A percentile compares a stretch with the other conserved stretches of the same genome.
Conservation (phyloP, 257 asterid species). For the Ilex aquifolium region DNA sequence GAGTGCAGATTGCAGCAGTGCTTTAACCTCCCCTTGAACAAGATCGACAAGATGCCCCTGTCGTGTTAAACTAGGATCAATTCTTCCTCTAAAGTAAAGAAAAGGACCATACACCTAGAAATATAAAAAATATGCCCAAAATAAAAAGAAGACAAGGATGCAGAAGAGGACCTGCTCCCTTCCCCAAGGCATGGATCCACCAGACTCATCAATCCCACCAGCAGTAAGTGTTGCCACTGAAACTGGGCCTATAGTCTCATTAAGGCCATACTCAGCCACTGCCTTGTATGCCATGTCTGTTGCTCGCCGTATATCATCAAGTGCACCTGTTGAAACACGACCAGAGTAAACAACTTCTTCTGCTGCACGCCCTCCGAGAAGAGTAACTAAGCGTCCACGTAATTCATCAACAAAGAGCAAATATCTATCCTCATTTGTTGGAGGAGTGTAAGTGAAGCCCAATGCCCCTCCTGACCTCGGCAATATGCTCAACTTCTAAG, state of each 20-base stretch:
- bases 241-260: conserved; percentile 77
- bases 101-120: neutral
- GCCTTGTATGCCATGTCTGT: conserved; percentile 99
- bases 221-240: conserved; percentile 83
- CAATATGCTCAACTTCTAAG: conserved; percentile 95
- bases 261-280: conserved; percentile 96
- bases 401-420: conserved; percentile 92
- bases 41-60: conserved; percentile 97
- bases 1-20: conserved; percentile 85
- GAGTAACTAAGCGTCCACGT: conserved; percentile 97
- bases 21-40: conserved; percentile 84
- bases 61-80: conserved; percentile 15
- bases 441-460: conserved; percentile 94
- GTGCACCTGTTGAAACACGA: conserved; percentile 99
- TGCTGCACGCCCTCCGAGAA: conserved; percentile 99
- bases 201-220: conserved; percentile 92
- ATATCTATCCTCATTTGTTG: conserved; percentile 86
- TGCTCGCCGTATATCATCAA: conserved; percentile 93
- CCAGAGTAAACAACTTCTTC: conserved; percentile 90
- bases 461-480: conserved; percentile 98
- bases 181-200: conserved; percentile 81
- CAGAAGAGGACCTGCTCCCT: conserved; percentile 66
- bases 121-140: neutral
- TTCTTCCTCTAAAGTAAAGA: neutral
- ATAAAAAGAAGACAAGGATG: conserved; percentile 8